These are phyloP conservation scores for Ramularia endophylla DNA, from an alignment of 2,329 filamentous ascomycete genomes.

Conservation along the genomic window DNA sequence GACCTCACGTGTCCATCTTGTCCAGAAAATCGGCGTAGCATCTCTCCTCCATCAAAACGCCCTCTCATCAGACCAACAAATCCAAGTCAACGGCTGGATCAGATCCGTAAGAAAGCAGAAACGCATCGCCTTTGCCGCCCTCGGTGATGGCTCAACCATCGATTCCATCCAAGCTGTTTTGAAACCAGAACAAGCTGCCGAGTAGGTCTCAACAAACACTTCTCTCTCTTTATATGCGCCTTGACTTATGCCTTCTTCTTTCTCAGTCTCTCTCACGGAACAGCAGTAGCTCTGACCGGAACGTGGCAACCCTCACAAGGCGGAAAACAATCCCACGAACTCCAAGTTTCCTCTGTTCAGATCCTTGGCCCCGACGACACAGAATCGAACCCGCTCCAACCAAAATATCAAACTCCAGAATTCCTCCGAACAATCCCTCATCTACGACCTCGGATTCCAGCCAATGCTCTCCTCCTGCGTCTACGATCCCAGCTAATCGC, in stretches of 20 bases:
- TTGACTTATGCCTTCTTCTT: slow-evolving; percentile 3
- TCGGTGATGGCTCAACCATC: slow-evolving; percentile 82
- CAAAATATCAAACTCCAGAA: slow-evolving; percentile 88
- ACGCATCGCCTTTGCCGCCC: slow-evolving; percentile 70
- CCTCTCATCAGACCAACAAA: slow-evolving; percentile 19
- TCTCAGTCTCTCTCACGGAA: slow-evolving; percentile 69
- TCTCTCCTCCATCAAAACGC: slow-evolving; percentile 21
- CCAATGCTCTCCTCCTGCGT: slow-evolving; percentile 73
- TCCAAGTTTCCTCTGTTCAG: slow-evolving; percentile 64
- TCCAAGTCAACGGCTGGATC: slow-evolving; percentile 66
- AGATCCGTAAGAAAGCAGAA: slow-evolving; percentile 85
- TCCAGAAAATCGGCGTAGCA: slow-evolving; percentile 18
- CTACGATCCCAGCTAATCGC: slow-evolving; percentile 76
- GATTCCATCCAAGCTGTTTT: slow-evolving; percentile 75
- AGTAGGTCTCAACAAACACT: slow-evolving; percentile 54
- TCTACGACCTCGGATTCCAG: slow-evolving; percentile 71
- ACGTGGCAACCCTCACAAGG: slow-evolving; percentile 66
- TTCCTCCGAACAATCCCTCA: slow-evolving; percentile 86
- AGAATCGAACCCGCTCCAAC: slow-evolving; percentile 89
- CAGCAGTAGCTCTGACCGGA: slow-evolving; percentile 71
- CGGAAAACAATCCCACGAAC: slow-evolving; percentile 68
- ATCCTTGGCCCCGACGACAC: slow-evolving; percentile 74
- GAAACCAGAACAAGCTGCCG: slow-evolving; percentile 62
- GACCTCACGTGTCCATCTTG: slow-evolving; percentile 12
- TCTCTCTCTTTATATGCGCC: too few species aligned